Conservation (phyloP, 2,329 filamentous ascomycete genomes). For the Hirsutella minnesotensis region DNA sequence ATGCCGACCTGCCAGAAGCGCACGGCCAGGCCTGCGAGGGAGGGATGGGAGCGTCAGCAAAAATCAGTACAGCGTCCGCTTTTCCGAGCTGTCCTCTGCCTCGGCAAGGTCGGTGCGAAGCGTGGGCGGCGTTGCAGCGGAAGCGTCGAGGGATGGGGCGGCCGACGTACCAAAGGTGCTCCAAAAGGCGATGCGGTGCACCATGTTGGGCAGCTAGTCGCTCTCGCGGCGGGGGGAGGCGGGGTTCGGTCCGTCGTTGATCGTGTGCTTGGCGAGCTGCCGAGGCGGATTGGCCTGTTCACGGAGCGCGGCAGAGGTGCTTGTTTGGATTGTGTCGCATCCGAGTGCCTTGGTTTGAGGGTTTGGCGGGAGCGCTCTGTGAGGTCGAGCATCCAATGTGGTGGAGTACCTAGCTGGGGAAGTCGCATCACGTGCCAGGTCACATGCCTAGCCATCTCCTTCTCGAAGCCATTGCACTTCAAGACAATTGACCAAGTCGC, state of each 20-base stretch:
- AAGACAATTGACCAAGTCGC: too few relatives aligned
- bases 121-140: too few relatives aligned
- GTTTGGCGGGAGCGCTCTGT: neutral
- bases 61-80: neutral
- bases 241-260: neutral
- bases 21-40: slow-evolving; percentile 64
- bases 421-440: slow-evolving; percentile 3
- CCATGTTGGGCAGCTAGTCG: slow-evolving; percentile 33
- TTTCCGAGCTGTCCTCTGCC: too few relatives aligned
- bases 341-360: neutral
- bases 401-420: neutral
- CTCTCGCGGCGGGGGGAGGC: neutral
- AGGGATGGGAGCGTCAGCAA: neutral
- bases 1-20: slow-evolving; percentile 96
- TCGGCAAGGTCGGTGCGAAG: too few relatives aligned
- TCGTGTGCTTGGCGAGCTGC: neutral
- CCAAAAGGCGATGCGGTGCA: slow-evolving; percentile 66
- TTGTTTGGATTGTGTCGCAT: slow-evolving; percentile 1
- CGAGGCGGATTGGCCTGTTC: slow-evolving; percentile 6
- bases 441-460: slow-evolving; percentile 1
- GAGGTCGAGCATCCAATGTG: neutral
- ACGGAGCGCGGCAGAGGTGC: slow-evolving; percentile 9
- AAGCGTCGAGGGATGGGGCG: too few relatives aligned
- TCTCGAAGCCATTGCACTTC: neutral
- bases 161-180: slow-evolving; percentile 86